Base-by-base conservation (phyloP, 1,284 basidiomycete genomes). In the Cryptococcus maquisensis region DNA sequence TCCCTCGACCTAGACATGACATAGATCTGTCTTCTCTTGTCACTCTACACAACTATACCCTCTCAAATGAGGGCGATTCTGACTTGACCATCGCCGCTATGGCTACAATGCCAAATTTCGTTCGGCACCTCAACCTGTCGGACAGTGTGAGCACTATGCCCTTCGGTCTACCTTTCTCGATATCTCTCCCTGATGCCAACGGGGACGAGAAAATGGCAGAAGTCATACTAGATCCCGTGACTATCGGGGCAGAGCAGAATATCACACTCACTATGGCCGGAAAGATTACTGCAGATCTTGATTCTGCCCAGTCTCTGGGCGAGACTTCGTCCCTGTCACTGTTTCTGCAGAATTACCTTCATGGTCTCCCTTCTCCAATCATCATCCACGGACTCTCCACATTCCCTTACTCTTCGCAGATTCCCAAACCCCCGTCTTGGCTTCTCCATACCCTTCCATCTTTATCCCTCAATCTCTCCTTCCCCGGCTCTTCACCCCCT, bases 401-500 rank as follows among this genome's bases (percentile, higher is more conserved):
- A 12, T 59, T 57, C 39, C 39, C 61, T 24, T 53, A 54, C 4
- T 28, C 51, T 4, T 44, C 48, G 4, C 42, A 24, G 13, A 15
- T 46, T 12, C 37, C 40, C 46, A 12, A 4, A 7, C 69, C 73
- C 0, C 73, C 74, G 0, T 32, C 26, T 1, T 75, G 71, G 66
- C 59, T 73, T 2, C 60, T 72, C 15, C 42, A 52, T 3, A 58
- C 67, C 4, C 57, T 74, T 4, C 61, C 68, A 0, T 60, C 66
- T 0, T 51, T 72, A 24, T 44, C 53, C 1, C 55, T 74, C 24
- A 54, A 66, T 8, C 65, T 77, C 21, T 48, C 51, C 16, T 76
- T 77, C 55, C 76, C 76, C 2, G 71, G 67, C 2, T 73, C 75
- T 0, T 26, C 60, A 6, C 70, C 71, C 0, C 61, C 61, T 3